phyloP scores from a whole-genome alignment of 257 asterid genomes.

The Cordia subcordata region DNA sequence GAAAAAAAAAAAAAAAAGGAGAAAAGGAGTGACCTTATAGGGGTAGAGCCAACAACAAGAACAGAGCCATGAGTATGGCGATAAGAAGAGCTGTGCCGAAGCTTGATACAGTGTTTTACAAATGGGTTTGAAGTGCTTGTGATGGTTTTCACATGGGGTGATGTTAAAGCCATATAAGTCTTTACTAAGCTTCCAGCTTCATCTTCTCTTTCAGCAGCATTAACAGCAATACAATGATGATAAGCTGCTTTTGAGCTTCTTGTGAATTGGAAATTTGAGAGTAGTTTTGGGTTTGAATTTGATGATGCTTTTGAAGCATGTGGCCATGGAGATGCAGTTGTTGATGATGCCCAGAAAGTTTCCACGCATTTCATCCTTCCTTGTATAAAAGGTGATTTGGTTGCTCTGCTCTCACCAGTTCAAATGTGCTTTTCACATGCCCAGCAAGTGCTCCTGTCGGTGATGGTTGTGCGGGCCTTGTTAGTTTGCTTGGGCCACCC shows the following conservation, averaged over 20 bases:
- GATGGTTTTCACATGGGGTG: slow-evolving; percentile 41
- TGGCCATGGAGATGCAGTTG: slow-evolving; percentile 5
- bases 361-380: slow-evolving; percentile 45
- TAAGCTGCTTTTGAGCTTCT: slow-evolving; percentile 15
- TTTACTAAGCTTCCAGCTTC: slow-evolving; percentile 29
- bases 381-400: too few species aligned
- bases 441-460: too few species aligned
- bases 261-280: slow-evolving; percentile 15
- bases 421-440: too few species aligned
- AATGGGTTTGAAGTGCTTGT: slow-evolving; percentile 87
- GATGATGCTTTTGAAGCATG: slow-evolving; percentile 10
- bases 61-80: slow-evolving; percentile 72
- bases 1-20: neutral
- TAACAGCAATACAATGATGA: too few species aligned
- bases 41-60: slow-evolving; percentile 77
- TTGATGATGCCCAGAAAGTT: slow-evolving; percentile 21
- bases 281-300: slow-evolving; percentile 7
- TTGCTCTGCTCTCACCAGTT: too few species aligned
- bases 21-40: slow-evolving; percentile 49
- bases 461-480: too few species aligned
- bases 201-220: neutral
- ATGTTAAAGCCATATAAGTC: slow-evolving; percentile 31
- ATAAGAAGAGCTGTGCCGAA: slow-evolving; percentile 76
- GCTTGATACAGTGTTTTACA: slow-evolving; percentile 88
- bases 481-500: too few species aligned